Conservation (phyloP, 306 rosid genomes). For the Crotalaria pallida region DNA sequence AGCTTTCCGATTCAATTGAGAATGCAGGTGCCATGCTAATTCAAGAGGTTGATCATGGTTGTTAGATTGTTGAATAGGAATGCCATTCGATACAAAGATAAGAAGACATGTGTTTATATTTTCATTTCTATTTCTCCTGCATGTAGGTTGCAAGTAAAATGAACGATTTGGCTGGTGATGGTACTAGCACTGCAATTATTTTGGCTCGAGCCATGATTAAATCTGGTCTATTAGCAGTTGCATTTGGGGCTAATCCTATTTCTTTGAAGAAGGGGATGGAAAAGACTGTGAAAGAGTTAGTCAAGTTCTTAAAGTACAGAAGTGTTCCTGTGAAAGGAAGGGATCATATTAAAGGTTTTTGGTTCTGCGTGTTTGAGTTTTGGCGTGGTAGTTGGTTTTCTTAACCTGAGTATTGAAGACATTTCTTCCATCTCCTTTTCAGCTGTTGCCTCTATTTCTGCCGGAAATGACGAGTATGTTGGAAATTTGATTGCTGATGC, state of each 20-base stretch:
- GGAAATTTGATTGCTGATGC: conserved; percentile 89
- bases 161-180: conserved; percentile 96
- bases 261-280: conserved; percentile 91
- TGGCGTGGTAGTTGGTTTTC: not conserved
- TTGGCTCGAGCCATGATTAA: conserved; percentile 85
- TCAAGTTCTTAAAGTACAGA: conserved; percentile 65
- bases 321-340: conserved; percentile 81
- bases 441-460: conserved; percentile 90
- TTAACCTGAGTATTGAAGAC: conserved; percentile 5
- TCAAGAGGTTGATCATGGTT: conserved; percentile 87
- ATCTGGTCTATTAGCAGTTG: conserved; percentile 70
- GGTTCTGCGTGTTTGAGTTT: conserved; percentile 23
- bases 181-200: conserved; percentile 89
- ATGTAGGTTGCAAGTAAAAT: conserved; percentile 88
- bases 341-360: conserved; percentile 75
- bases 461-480: conserved; percentile 84
- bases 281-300: conserved; percentile 64
- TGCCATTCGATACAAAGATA: not conserved
- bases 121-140: conserved; percentile 15
- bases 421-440: conserved; percentile 20
- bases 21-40: conserved; percentile 94
- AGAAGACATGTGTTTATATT: conserved; percentile 15
- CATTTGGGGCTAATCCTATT: conserved; percentile 90
- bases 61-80: conserved; percentile 35
- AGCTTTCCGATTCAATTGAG: conserved; percentile 82